Evolutionary conservation across 352 stramenopile species (phyloP).

Genomic region (Globisporangium radiosum): DNA sequence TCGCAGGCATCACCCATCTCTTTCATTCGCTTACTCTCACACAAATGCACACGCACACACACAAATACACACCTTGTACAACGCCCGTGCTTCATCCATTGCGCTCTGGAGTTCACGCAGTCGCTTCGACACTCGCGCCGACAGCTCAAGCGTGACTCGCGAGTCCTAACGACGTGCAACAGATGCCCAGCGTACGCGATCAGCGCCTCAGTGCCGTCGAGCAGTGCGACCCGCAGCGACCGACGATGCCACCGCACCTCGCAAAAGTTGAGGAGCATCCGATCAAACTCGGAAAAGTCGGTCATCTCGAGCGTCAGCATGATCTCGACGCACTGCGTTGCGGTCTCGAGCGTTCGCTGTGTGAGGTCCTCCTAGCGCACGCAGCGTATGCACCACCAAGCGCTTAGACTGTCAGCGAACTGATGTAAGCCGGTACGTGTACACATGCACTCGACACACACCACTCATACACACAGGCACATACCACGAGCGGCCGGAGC

Average conservation of each 20-base stretch:
- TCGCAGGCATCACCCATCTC: no score
- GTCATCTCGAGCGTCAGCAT: constrained; percentile 10
- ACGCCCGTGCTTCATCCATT: constrained; percentile 13
- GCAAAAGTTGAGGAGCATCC: constrained; percentile 5
- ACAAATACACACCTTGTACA: constrained; percentile 3
- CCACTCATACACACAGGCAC: background rate
- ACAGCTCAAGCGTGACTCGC: constrained; percentile 22
- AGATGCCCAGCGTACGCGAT: no score
- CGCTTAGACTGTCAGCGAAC: no score
- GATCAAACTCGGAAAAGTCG: constrained; percentile 15
- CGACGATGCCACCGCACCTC: constrained; percentile 2
- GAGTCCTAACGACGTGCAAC: constrained; percentile 9
- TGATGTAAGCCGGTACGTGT: no score
- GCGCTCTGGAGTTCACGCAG: constrained; percentile 24
- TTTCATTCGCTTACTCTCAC: background rate
- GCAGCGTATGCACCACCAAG: no score
- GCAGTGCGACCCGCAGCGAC: background rate
- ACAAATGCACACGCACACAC: constrained; percentile 2
- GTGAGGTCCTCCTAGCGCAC: constrained; percentile 8
- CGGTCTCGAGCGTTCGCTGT: constrained; percentile 1
- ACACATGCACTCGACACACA: no score
- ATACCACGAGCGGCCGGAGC: constrained; percentile 7
- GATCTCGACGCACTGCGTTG: constrained; percentile 6
- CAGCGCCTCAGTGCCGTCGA: no score
- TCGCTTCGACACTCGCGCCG: constrained; percentile 26